These are phyloP conservation scores for Ophiosphaerella herpotricha DNA, from an alignment of 2,329 filamentous ascomycete genomes.

Conservation along the genomic window DNA sequence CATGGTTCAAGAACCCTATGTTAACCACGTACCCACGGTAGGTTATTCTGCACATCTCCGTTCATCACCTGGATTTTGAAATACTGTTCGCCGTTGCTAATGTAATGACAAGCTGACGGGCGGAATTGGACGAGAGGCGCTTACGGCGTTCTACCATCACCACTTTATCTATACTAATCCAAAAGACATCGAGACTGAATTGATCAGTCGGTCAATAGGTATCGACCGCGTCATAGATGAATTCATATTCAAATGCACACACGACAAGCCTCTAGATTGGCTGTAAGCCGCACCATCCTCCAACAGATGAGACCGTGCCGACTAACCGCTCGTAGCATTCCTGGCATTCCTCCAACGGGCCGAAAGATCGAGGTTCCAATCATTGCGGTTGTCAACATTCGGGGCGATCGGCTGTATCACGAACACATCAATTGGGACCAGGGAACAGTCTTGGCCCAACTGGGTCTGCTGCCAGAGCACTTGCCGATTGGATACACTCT, in stretches of 20 bases:
- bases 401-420: slow-evolving; percentile 68
- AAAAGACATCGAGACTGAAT: slow-evolving; percentile 65
- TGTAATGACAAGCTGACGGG: slow-evolving; percentile 53
- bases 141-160: slow-evolving; percentile 70
- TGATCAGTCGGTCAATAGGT: slow-evolving; percentile 71
- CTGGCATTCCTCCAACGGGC: slow-evolving; percentile 11
- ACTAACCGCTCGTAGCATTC: slow-evolving; percentile 1
- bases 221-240: slow-evolving; percentile 63
- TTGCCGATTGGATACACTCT: slow-evolving; percentile 48
- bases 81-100: no score
- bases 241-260: slow-evolving; percentile 30
- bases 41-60: background rate
- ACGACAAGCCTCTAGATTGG: slow-evolving; percentile 58
- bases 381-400: slow-evolving; percentile 67
- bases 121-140: slow-evolving; percentile 64
- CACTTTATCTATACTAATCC: slow-evolving; percentile 77
- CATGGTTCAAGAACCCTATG: slow-evolving; percentile 77
- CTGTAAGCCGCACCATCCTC: slow-evolving; percentile 50
- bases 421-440: slow-evolving; percentile 74
- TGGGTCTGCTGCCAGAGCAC: slow-evolving; percentile 66
- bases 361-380: slow-evolving; percentile 62
- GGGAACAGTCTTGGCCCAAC: slow-evolving; percentile 61
- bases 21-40: slow-evolving; percentile 71
- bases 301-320: slow-evolving; percentile 34
- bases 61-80: background rate